Conservation (phyloP, 1,284 basidiomycete genomes). For the Apiotrichum sp. region DNA sequence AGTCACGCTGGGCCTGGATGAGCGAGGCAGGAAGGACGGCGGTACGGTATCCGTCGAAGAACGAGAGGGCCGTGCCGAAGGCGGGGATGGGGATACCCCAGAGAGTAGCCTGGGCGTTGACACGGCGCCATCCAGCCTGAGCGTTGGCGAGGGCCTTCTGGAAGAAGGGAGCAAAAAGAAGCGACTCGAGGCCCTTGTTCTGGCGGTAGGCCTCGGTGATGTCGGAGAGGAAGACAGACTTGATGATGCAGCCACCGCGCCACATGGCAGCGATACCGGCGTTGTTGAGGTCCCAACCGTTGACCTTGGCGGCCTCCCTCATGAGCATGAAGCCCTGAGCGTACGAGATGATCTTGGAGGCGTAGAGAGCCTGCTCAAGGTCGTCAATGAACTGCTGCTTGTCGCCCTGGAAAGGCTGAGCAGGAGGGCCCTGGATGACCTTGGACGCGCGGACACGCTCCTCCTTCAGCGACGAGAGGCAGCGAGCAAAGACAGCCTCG, state of each 20-base stretch:
- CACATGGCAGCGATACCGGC: constrained; percentile 98
- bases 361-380: constrained; percentile 98
- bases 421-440: constrained; percentile 78
- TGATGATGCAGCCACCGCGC: constrained; percentile 99
- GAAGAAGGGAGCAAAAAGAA: constrained; percentile 98
- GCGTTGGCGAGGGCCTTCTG: constrained; percentile 91
- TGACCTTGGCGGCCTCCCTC: constrained; percentile 96
- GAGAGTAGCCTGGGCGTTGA: constrained; percentile 90
- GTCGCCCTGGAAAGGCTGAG: constrained; percentile 92
- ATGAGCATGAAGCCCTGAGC: constrained; percentile 99
- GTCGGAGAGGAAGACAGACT: constrained; percentile 86
- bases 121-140: constrained; percentile 96
- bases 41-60: constrained; percentile 92
- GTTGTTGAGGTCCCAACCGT: constrained; percentile 60
- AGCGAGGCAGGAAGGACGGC: constrained; percentile 91
- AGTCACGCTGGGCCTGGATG: constrained; percentile 75
- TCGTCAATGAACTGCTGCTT: constrained; percentile 96
- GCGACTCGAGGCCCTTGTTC: constrained; percentile 78
- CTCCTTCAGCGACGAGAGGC: constrained; percentile 94
- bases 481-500: constrained; percentile 98
- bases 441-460: constrained; percentile 93
- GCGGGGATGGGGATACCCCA: constrained; percentile 98
- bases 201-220: constrained; percentile 90
- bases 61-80: constrained; percentile 92
- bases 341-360: constrained; percentile 98